These are phyloP conservation scores for Vitis cinerea DNA, from an alignment of 164 flowering plant genomes.

Conservation along the genomic window DNA sequence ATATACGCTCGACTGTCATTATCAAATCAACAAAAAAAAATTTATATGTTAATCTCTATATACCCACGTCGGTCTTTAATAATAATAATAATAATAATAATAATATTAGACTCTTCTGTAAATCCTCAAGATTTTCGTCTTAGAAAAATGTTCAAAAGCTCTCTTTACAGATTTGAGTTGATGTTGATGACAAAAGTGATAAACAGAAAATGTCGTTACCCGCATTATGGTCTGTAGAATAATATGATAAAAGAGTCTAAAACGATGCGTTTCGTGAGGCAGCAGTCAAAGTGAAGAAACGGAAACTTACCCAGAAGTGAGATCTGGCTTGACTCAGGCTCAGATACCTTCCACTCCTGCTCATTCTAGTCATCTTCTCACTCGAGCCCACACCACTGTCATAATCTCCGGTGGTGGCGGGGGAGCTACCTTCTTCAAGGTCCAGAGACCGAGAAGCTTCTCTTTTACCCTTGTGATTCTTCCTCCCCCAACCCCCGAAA, in stretches of 20 bases:
- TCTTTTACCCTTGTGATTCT: slow-evolving; percentile 19
- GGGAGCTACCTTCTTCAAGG: neutral
- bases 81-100: neutral
- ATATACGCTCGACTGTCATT: slow-evolving; percentile 31
- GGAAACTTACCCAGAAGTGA: slow-evolving; percentile 42
- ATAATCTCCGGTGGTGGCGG: neutral
- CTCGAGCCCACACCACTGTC: slow-evolving; percentile 4
- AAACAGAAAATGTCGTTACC: no score
- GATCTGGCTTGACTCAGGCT: slow-evolving; percentile 20
- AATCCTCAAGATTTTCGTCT: no score
- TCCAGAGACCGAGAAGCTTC: slow-evolving; percentile 21
- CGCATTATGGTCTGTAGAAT: no score
- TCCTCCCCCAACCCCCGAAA: slow-evolving; percentile 28
- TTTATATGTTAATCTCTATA: neutral
- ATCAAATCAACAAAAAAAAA: neutral
- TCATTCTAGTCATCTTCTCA: slow-evolving; percentile 22
- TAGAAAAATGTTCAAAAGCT: no score
- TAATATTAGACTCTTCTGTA: no score
- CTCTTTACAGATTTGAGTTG: no score
- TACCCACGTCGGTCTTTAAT: neutral
- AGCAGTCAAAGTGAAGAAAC: neutral
- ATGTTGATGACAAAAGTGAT: no score
- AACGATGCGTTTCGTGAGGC: neutral
- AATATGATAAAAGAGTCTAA: neutral
- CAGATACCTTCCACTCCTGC: slow-evolving; percentile 31